Base-by-base conservation (phyloP, 1,139 yeast species). In the Hanseniaspora uvarum region DNA sequence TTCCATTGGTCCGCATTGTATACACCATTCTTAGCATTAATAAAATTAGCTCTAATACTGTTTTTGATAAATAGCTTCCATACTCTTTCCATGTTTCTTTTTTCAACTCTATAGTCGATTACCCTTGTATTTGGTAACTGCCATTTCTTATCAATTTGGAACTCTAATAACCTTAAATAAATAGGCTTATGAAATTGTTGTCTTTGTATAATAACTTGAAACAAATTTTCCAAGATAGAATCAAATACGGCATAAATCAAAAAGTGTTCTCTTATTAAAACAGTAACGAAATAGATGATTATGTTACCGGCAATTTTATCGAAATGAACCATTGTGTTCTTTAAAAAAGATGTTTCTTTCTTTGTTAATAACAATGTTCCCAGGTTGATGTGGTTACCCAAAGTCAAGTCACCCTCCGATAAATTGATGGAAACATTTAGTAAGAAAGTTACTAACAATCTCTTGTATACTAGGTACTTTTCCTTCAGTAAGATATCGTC, bases 131-230 rank as follows among this genome's bases (percentile, higher is more conserved):
- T 59, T 39, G 72, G 73, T 40, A 66, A 67, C 55, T 69, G 72
- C 51, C 61, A 68, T 59, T 71, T 71, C 16, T 64, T 63, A 55
- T 66, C 68, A 12, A 70, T 63, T 55, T 71, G 70, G 51, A 75
- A 72, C 49, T 65, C 69, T n/a, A 73, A 62, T 28, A 81, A 63
- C 1, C 68, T 70, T 19, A 68, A 66, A 44, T 73, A 66, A 40
- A 74, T 73, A 58, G 74, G 74, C 52, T 69, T 68, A 5, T 75
- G 69, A 55, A 72, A 71, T 59, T 76, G 80, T 1, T 81, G 79
- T 61, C 86, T 79, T 52, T 76, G 71, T 60, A 78, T 81, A 62
- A 78, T 71, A 46, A 81, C 62, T 48, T 75, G 68, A 44, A 81
- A 68, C 52, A 81, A 66, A 59, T 76, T 75, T 61, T 78, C 75